A percentile compares a stretch with the other conserved stretches of the same genome.
Conservation (phyloP, 345 rosid genomes). For the Reutealis trisperma region DNA sequence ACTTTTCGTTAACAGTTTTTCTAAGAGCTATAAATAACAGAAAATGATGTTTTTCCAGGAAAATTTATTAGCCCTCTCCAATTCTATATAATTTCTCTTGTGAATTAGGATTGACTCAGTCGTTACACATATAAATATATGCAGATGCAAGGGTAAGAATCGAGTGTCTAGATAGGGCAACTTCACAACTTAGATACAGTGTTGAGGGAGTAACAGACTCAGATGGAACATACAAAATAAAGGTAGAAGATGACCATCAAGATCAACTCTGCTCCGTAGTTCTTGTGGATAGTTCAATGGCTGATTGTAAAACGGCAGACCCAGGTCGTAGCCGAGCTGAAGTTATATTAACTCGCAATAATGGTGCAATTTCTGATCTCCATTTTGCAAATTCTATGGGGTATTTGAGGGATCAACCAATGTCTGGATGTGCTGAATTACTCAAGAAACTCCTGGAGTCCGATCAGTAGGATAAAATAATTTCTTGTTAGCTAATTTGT, state of each 20-base stretch:
- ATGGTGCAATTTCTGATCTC: conserved; percentile 52
- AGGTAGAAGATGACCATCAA: conserved; percentile 51
- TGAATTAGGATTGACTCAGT: no score
- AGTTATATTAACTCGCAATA: conserved; percentile 60
- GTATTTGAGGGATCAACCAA: conserved; percentile 42
- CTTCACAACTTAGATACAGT: conserved; percentile 27
- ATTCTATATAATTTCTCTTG: no score
- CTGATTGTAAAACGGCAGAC: conserved; percentile 36
- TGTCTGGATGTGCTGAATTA: conserved; percentile 48
- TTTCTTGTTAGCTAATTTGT: background rate
- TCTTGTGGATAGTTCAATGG: conserved; percentile 53
- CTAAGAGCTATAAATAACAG: no score
- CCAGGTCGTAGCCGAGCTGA: conserved; percentile 50
- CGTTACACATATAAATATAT: no score
- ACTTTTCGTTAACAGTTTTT: no score
- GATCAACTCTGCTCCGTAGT: conserved; percentile 53
- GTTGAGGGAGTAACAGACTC: conserved; percentile 39
- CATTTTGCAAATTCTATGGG: conserved; percentile 70
- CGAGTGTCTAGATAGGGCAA: conserved; percentile 52
- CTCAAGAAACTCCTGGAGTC: conserved; percentile 39
- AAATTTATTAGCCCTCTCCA: no score
- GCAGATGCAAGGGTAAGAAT: conserved; percentile 59
- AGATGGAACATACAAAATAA: conserved; percentile 45
- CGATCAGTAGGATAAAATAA: conserved; percentile 20
- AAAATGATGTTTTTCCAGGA: no score